Base-by-base conservation (phyloP, 345 rosid genomes). In the Moricandia arvensis region DNA sequence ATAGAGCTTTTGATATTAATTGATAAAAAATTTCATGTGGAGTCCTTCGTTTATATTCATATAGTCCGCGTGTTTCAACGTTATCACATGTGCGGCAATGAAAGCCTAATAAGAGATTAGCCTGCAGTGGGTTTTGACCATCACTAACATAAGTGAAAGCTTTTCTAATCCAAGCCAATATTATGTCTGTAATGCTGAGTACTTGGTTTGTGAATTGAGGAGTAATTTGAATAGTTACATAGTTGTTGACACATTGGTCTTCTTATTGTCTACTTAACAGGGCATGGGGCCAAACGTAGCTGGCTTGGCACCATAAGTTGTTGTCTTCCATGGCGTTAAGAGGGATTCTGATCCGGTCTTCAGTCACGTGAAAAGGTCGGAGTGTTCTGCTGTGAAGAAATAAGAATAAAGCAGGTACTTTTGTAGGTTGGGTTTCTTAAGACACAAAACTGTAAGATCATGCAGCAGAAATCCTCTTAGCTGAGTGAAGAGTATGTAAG, bases 221-320 rank as follows among this genome's bases (percentile, higher is more conserved):
- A 71, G 18, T 65, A 51, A 33, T 58, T 35, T 45, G 41, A 21
- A 15, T 68, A 27, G 30, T 12, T 24, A 29, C 18, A 11, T 37
- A 5, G 17, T 43, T 59, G 41, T 16, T 34, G 11, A 33, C 71
- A 71, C 26, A 33, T 43, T 15, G 8, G 55, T 60, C 38, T 18
- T 72, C 73, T 77, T 8, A 59, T 67, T 72, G 51, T 60, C 37
- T 59, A 72, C 59, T 67, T 29, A 72, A 78, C 77, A 72, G 81
- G 73, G 69, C 77, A 60, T 78, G 81, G 77, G 73, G 77, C 18
- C 81, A 78, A 66, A 78, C 81, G 18, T 78, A 78, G 77, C 69
- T 64, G 27, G 43, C 7, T 64, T 71, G 29, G 68, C 47, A 66
- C 37, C 62, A 59, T 49, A 59, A 71, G 51, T 35, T 10, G 57